Conservation (phyloP, 2,329 filamentous ascomycete species). For the Helotiales sp. region DNA sequence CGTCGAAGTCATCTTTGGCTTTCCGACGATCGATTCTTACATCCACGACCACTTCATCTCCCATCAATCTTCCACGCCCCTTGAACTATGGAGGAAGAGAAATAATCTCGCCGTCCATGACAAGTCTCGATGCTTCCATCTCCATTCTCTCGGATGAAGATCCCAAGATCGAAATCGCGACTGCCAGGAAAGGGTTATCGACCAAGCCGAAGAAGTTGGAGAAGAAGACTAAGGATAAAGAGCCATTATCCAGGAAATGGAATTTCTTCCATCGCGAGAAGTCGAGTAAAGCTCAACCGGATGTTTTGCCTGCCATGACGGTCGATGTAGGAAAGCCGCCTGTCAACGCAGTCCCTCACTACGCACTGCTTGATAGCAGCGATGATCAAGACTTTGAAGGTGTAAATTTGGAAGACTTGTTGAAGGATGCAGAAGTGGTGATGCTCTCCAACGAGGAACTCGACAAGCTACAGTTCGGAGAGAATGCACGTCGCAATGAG, state of each 20-base stretch:
- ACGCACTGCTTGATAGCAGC: conserved; percentile 61
- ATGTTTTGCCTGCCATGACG: conserved; percentile 46
- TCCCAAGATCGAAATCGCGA: conserved; percentile 42
- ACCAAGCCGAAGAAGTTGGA: conserved; percentile 52
- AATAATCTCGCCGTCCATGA: conserved; percentile 49
- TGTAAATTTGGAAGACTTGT: conserved; percentile 46
- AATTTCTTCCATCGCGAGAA: conserved; percentile 62
- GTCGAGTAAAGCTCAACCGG: conserved; percentile 33
- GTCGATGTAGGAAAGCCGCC: conserved; percentile 43
- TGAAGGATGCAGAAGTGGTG: conserved; percentile 46
- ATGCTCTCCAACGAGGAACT: conserved; percentile 32
- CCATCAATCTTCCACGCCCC: conserved; percentile 52
- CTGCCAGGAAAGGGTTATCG: conserved; percentile 21
- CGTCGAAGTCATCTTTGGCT: conserved; percentile 53
- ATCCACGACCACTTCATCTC: conserved; percentile 45
- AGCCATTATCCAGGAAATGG: conserved; percentile 58
- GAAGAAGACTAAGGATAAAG: conserved; percentile 56
- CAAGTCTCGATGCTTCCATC: conserved; percentile 60
- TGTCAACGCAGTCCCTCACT: conserved; percentile 55
- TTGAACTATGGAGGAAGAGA: conserved; percentile 46
- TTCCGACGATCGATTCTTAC: conserved; percentile 56
- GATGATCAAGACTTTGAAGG: conserved; percentile 40
- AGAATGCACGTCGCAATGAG: conserved; percentile 23
- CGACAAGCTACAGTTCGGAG: conserved; percentile 32
- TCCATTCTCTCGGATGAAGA: conserved; percentile 49